Evolutionary conservation across 1,139 yeast genomes (phyloP), one percentile per base, ranked within the genome.

Genomic region (Spathaspora sp.): DNA sequence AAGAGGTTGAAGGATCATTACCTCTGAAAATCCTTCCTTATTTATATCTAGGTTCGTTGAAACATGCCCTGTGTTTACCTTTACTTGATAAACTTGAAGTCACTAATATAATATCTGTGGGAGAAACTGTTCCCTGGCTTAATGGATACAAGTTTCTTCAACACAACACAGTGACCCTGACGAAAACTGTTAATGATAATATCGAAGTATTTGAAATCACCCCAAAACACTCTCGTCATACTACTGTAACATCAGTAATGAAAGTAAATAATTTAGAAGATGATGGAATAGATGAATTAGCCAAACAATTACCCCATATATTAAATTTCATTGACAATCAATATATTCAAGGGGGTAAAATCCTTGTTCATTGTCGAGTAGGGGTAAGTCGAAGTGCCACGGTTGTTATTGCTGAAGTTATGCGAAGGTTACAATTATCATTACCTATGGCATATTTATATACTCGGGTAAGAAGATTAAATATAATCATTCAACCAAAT

Each of bases 21-120:
- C 95, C 95, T 1, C 83, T 89, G 0, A 72, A 88, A 45, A 84
- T 93, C 3, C 65, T 91, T 43, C 89, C 95, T 0, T 93, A 91
- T 63, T 65, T 93, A 56, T 93, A 90, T 60, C 72, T 93, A 47
- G 99, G 99, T 0, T 86, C 95, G 2, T 70, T 90, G 44, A 78
- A 70, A 43, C 97, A 93, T 66, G 98, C 98, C 6, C 82, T 82
- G 52, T 80, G 84, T 55, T 75, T 86, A 2, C 80, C 82, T 4
- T 65, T 91, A 55, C 68, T 93, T 47, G 65, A 70, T 27, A 77
- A 76, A 44, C 66, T 93, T 18, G 93, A 90, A 0, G 89, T 93
- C 46, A 78, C 76, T 25, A 82, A 88, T 48, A 76, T 93, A 11
- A 81, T 93, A 6, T 86, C 96, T 2, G 97, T 93, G 7, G 99